Percentiles rank a stretch among this genome's conserved stretches.
These are phyloP conservation scores for Prunus salicina DNA, from an alignment of 306 rosid species.

Conservation along the genomic window DNA sequence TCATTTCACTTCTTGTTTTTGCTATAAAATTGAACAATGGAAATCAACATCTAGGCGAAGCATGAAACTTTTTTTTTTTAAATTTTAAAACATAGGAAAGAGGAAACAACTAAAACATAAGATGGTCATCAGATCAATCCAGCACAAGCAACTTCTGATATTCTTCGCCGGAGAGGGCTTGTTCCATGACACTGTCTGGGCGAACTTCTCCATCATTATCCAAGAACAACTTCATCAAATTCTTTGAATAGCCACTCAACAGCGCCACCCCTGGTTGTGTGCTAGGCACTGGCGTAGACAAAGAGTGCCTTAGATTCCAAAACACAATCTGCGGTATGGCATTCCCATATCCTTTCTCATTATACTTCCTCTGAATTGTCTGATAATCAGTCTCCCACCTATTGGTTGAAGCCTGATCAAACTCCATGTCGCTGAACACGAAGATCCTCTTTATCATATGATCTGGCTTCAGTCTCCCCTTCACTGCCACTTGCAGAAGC, in stretches of 20 bases:
- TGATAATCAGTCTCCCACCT: slow-evolving; percentile 70
- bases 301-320: slow-evolving; percentile 64
- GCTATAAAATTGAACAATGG: neutral
- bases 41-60: neutral
- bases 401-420: slow-evolving; percentile 40
- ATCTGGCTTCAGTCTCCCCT: slow-evolving; percentile 47
- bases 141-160: slow-evolving; percentile 43
- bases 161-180: slow-evolving; percentile 48
- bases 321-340: slow-evolving; percentile 66
- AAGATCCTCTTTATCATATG: slow-evolving; percentile 62
- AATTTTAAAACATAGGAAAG: neutral
- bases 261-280: slow-evolving; percentile 62
- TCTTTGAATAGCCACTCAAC: slow-evolving; percentile 74
- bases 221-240: slow-evolving; percentile 56
- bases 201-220: slow-evolving; percentile 40
- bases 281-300: slow-evolving; percentile 45
- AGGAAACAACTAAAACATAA: neutral
- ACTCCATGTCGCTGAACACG: slow-evolving; percentile 80
- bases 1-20: neutral
- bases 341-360: slow-evolving; percentile 45
- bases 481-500: slow-evolving; percentile 52
- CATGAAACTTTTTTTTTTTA: neutral
- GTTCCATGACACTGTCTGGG: slow-evolving; percentile 37
- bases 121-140: slow-evolving; percentile 19
- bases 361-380: slow-evolving; percentile 47